phyloP scores from a whole-genome alignment of 2,329 filamentous ascomycete species.

The Ophiostoma perfectum region DNA sequence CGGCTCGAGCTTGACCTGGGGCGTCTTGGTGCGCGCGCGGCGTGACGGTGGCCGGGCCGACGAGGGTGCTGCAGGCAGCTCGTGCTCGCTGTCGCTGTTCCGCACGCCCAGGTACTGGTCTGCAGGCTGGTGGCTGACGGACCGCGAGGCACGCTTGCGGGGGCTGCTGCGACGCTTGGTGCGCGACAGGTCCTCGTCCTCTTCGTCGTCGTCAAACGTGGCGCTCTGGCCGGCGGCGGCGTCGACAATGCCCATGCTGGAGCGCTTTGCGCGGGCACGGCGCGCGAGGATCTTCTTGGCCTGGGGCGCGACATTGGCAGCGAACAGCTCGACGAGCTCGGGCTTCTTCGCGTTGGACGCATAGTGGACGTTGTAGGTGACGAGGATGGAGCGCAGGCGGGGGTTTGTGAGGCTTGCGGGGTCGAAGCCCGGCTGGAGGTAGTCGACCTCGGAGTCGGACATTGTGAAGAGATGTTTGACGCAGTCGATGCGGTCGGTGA shows the following conservation, averaged over 20 bases:
- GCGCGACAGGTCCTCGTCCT: conserved; percentile 37
- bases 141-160: conserved; percentile 51
- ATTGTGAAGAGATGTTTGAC: conserved; percentile 36
- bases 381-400: conserved; percentile 81
- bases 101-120: conserved; percentile 35
- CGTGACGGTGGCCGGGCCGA: conserved; percentile 37
- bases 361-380: conserved; percentile 81
- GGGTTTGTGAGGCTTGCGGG: conserved; percentile 78
- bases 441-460: conserved; percentile 68
- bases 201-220: conserved; percentile 45
- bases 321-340: conserved; percentile 79
- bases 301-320: conserved; percentile 70
- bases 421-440: conserved; percentile 83
- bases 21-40: conserved; percentile 49
- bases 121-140: conserved; percentile 47
- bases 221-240: conserved; percentile 32
- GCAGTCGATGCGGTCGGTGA: not conserved
- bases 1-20: conserved; percentile 52
- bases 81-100: conserved; percentile 48
- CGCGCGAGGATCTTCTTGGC: conserved; percentile 69
- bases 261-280: conserved; percentile 73
- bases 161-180: conserved; percentile 41
- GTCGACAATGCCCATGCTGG: conserved; percentile 76
- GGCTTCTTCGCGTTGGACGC: conserved; percentile 87
- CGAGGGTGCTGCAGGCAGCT: conserved; percentile 34